Conservation (phyloP, 2,329 filamentous ascomycete species). For the Fusarium brevicatenulatum region DNA sequence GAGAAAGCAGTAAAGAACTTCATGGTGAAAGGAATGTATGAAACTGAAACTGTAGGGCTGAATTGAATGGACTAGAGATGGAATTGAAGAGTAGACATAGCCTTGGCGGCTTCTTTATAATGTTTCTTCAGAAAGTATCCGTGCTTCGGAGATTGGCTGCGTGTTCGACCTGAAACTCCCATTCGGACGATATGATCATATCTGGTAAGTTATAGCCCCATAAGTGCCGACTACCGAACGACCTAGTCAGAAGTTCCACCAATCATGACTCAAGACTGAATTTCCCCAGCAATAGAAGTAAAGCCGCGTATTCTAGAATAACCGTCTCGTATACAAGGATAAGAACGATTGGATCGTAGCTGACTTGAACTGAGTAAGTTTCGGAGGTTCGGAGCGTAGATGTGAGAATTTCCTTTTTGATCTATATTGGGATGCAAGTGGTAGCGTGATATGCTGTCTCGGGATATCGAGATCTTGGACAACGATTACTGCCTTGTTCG, state of each 20-base stretch:
- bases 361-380: neutral
- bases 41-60: neutral
- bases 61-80: neutral
- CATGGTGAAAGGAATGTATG: slow-evolving; percentile 25
- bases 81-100: neutral
- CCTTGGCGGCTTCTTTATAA: slow-evolving; percentile 21
- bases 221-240: slow-evolving; percentile 31
- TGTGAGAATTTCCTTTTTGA: neutral
- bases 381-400: neutral
- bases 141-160: slow-evolving; percentile 6
- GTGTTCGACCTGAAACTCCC: slow-evolving; percentile 23
- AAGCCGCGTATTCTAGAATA: slow-evolving; percentile 8
- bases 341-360: neutral
- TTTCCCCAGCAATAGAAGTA: slow-evolving; percentile 30
- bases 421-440: neutral
- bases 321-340: neutral
- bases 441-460: neutral
- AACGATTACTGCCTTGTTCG: neutral
- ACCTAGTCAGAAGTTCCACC: slow-evolving; percentile 9
- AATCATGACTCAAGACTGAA: slow-evolving; percentile 4
- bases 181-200: slow-evolving; percentile 11
- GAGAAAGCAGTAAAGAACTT: slow-evolving; percentile 40
- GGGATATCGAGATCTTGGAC: neutral
- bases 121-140: neutral
- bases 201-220: slow-evolving; percentile 19